Conservation (phyloP, 2,329 filamentous ascomycete species). For the Shiraia sp. region DNA sequence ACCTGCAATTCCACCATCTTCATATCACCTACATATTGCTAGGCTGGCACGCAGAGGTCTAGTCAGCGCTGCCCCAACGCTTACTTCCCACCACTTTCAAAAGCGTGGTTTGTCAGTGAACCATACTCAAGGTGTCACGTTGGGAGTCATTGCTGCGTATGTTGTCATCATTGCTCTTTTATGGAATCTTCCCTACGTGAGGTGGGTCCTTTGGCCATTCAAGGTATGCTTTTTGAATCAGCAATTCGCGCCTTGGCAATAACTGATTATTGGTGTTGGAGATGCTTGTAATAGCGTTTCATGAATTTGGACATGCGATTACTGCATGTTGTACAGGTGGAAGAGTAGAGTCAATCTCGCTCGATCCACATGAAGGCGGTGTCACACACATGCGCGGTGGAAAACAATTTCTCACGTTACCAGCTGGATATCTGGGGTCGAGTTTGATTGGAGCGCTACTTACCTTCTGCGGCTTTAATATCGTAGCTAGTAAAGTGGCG, state of each 20-base stretch:
- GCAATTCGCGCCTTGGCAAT: background rate
- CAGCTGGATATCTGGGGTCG: constrained; percentile 77
- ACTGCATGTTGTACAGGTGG: constrained; percentile 74
- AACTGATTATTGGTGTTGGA: constrained; percentile 1
- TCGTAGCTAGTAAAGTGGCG: constrained; percentile 78
- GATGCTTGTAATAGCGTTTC: constrained; percentile 73
- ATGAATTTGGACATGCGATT: constrained; percentile 77
- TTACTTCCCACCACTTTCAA: constrained; percentile 43
- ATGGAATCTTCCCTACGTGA: constrained; percentile 80
- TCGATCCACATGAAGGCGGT: constrained; percentile 76
- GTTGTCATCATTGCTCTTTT: constrained; percentile 74
- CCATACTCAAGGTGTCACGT: constrained; percentile 70
- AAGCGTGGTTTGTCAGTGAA: constrained; percentile 64
- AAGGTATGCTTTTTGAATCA: constrained; percentile 57
- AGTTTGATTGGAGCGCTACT: constrained; percentile 76
- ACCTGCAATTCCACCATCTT: constrained; percentile 19
- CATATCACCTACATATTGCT: constrained; percentile 17
- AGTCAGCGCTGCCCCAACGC: constrained; percentile 29
- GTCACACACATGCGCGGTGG: constrained; percentile 79
- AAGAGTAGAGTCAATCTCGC: constrained; percentile 71
- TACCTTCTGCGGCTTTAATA: constrained; percentile 80
- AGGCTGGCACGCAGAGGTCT: constrained; percentile 33
- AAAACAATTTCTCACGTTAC: constrained; percentile 69
- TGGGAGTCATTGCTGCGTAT: constrained; percentile 73
- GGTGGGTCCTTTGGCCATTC: constrained; percentile 77